Percentiles rank a stretch among this genome's conserved stretches.
Conservation (phyloP, 306 rosid genomes). For the Crataegus laevigata region DNA sequence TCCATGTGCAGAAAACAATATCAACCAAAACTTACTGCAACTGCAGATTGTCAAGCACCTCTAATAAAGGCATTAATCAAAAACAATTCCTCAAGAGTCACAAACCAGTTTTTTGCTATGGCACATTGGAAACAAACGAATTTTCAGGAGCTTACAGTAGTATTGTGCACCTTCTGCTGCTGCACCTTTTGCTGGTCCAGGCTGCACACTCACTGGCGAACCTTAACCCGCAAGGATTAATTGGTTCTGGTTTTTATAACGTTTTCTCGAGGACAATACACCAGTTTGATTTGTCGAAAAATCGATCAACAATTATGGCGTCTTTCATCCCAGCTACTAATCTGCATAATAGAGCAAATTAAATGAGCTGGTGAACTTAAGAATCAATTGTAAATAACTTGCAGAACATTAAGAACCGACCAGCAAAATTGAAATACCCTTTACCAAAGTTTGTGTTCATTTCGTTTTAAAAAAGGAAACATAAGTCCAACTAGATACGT, state of each 20-base stretch:
- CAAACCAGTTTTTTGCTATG: neutral
- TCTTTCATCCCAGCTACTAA: slow-evolving; percentile 58
- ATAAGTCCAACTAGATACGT: slow-evolving; percentile 1
- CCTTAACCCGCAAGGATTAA: neutral
- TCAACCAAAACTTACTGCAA: neutral
- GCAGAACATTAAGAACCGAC: neutral
- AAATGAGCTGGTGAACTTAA: neutral
- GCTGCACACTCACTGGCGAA: neutral
- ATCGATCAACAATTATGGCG: slow-evolving; percentile 62
- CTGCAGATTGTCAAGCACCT: neutral
- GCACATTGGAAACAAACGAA: neutral
- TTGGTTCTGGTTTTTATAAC: slow-evolving; percentile 18
- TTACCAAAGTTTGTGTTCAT: neutral
- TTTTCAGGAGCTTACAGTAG: neutral
- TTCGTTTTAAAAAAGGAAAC: neutral
- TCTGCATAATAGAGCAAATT: slow-evolving; percentile 36
- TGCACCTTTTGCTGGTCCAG: neutral
- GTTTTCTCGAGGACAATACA: slow-evolving; percentile 76
- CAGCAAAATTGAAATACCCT: neutral
- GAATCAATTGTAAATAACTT: neutral
- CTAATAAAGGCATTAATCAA: neutral
- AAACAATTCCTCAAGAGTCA: neutral
- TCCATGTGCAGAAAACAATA: neutral
- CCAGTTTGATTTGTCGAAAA: slow-evolving; percentile 95
- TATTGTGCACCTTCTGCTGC: neutral